A percentile compares a stretch with the other conserved stretches of the same genome.
These are phyloP conservation scores for Aspergillus sp. DNA, from an alignment of 2,329 filamentous ascomycete species.

Conservation along the genomic window DNA sequence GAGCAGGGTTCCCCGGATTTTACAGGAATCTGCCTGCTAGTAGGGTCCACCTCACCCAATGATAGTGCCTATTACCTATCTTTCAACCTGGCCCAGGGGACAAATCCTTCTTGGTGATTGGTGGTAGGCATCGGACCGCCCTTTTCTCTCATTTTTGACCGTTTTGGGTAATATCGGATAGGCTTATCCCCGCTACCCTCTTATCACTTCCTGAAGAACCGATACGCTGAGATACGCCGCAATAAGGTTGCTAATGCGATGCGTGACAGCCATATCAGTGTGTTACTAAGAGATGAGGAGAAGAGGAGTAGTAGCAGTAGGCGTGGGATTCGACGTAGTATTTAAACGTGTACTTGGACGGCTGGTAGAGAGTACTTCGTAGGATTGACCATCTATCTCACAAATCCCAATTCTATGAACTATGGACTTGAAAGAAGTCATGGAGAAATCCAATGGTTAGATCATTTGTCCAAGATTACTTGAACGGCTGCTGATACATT, in stretches of 20 bases:
- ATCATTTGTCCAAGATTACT: background rate
- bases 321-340: no score
- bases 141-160: conserved; percentile 2
- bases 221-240: background rate
- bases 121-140: background rate
- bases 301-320: no score
- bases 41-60: background rate
- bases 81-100: no score
- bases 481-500: background rate
- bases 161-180: background rate
- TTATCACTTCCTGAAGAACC: background rate
- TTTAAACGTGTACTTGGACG: no score
- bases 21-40: background rate
- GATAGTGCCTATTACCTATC: background rate
- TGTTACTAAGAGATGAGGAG: background rate
- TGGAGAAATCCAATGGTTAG: background rate
- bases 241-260: background rate
- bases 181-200: background rate
- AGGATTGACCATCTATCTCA: no score
- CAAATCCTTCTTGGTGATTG: background rate
- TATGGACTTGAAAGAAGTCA: background rate
- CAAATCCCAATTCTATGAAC: background rate
- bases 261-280: background rate
- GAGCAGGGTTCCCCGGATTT: background rate
- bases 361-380: no score